Evolutionary conservation across 306 rosid genomes (phyloP).

Genomic region (Alnus glutinosa): DNA sequence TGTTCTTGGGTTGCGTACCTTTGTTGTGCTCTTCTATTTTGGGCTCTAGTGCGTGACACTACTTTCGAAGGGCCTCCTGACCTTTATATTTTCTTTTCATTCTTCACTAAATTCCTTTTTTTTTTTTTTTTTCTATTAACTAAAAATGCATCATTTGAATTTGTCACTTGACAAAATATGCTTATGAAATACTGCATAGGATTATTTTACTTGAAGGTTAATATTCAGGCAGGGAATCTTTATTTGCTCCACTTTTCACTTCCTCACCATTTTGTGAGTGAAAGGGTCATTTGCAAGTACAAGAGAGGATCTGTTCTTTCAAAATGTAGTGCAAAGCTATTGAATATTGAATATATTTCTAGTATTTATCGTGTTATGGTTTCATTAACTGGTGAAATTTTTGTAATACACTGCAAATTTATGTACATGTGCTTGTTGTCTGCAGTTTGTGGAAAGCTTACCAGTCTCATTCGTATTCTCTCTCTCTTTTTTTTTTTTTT

Average conservation of each 20-base stretch:
- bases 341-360: neutral
- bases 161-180: neutral
- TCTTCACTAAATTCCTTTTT: neutral
- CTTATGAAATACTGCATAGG: neutral
- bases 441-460: constrained; percentile 21
- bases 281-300: neutral
- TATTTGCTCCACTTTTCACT: neutral
- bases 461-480: constrained; percentile 5
- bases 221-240: neutral
- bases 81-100: neutral
- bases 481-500: constrained; percentile 5
- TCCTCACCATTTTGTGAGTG: neutral
- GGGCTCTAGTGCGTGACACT: neutral
- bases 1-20: neutral
- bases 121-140: neutral
- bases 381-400: neutral
- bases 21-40: neutral
- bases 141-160: neutral
- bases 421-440: constrained; percentile 8
- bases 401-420: neutral
- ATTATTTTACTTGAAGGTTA: neutral
- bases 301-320: neutral
- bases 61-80: neutral
- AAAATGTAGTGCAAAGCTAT: neutral
- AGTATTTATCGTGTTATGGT: neutral